Base-by-base conservation (phyloP, 1,284 basidiomycete species). In the Bjerkandera adusta region DNA sequence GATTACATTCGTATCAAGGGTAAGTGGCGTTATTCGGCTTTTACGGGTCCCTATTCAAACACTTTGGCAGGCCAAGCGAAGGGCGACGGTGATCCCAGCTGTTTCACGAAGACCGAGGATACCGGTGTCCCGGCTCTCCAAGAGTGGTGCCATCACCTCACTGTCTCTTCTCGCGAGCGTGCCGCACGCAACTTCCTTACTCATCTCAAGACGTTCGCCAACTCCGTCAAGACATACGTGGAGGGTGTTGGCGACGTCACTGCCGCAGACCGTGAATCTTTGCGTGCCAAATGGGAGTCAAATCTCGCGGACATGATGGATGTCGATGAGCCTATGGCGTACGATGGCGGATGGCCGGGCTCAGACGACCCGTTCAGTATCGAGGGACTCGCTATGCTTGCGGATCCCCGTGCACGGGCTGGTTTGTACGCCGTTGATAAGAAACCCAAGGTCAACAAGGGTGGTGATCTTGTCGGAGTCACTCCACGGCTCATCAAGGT, bases 1-100 rank as follows among this genome's bases (percentile, higher is more conserved):
- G 80, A 84, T 57, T 83, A 83, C 53, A 71, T 81, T 22, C 66
- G 78, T 35, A 56, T 80, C 24, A 77, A 70, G 52, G 69, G 76
- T 73, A 52, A 42, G 66, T 44, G 16, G 2, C 29, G 12, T 32
- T 15, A 35, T 10, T 36, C 21, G 29, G 32, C 49, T 36, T 12
- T n/a, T 36, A 47, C 24, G 50, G 50, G 55, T 50, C 43, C 41
- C 40, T 26, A 27, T 34, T 42, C 22, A 37, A 18, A 2, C 16
- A 36, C 33, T 27, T 15, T 35, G 30, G 27, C 43, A 75, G 75
- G 70, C 15, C 76, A 81, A 63, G 74, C 79, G 18, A 74, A 75
- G 56, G 79, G 79, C 15, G 80, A 83, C 49, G 79, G 79, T 5
- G 72, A 73, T 25, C 71, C 79, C 1, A 63, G 71, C 1, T 81